Percentiles rank a stretch among this genome's conserved stretches.
phyloP scores from a whole-genome alignment of 2,329 filamentous ascomycete genomes.

The Alternaria dauci region DNA sequence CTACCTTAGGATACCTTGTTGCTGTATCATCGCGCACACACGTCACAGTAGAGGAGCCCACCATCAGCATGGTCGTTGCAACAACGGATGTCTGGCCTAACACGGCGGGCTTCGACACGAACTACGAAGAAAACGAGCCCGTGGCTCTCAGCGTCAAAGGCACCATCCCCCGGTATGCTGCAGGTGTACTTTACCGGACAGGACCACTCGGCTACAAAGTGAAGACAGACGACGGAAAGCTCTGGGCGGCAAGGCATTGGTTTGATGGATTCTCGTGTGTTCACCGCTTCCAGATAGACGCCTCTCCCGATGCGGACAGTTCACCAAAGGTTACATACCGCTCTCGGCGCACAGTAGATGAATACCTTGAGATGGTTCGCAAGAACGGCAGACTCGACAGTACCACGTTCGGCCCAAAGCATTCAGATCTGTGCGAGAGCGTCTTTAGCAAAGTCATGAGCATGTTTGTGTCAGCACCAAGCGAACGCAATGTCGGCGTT shows the following conservation, averaged over 20 bases:
- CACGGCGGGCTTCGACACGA: slow-evolving; percentile 64
- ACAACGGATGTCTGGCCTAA: slow-evolving; percentile 43
- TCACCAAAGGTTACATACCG: slow-evolving; percentile 69
- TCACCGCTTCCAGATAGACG: slow-evolving; percentile 74
- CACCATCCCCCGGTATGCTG: slow-evolving; percentile 73
- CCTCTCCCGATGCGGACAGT: slow-evolving; percentile 49
- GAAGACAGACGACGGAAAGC: slow-evolving; percentile 65
- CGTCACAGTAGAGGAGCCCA: neutral
- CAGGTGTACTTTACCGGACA: slow-evolving; percentile 71
- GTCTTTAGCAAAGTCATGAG: slow-evolving; percentile 76
- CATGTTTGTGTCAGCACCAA: slow-evolving; percentile 57
- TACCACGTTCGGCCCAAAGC: slow-evolving; percentile 73
- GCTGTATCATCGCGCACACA: neutral
- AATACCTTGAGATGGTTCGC: slow-evolving; percentile 67
- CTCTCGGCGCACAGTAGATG: slow-evolving; percentile 73
- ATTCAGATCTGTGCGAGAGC: slow-evolving; percentile 74
- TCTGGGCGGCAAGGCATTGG: slow-evolving; percentile 74
- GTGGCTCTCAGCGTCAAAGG: slow-evolving; percentile 71
- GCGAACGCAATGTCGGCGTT: slow-evolving; percentile 69
- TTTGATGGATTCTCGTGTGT: slow-evolving; percentile 79
- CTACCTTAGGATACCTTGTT: neutral
- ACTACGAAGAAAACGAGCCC: slow-evolving; percentile 71
- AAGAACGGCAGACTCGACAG: slow-evolving; percentile 65
- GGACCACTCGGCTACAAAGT: slow-evolving; percentile 73
- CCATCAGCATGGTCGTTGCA: slow-evolving; percentile 9